Percentiles rank a stretch among this genome's conserved stretches.
Conservation (phyloP, 2,329 filamentous ascomycete species). For the Truncatella angustata region DNA sequence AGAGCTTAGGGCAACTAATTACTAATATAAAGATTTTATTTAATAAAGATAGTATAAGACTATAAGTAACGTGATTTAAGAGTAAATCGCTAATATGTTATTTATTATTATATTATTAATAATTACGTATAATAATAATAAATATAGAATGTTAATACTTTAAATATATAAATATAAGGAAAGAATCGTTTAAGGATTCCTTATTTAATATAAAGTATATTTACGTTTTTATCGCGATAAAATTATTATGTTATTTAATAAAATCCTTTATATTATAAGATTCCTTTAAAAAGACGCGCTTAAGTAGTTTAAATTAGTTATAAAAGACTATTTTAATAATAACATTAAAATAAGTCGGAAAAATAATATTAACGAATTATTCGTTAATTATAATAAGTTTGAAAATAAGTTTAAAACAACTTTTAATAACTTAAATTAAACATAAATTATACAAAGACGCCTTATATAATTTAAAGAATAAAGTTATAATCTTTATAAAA, state of each 20-base stretch:
- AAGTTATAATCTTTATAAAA: not conserved
- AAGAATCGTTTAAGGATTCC: not conserved
- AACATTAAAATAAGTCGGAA: not conserved
- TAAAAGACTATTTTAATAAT: not conserved
- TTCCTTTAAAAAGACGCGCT: not conserved
- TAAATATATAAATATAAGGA: not conserved
- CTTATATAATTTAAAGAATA: not conserved
- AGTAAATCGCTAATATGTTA: too few species aligned
- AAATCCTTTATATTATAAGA: not conserved
- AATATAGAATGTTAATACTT: not conserved
- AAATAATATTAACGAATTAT: slow-evolving; percentile 1
- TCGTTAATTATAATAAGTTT: not conserved
- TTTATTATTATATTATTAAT: not conserved
- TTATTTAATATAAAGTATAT: not conserved
- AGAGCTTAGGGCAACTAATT: too few species aligned
- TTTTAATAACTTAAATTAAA: not conserved
- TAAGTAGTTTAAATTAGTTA: not conserved
- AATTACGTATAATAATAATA: not conserved
- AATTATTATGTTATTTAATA: not conserved
- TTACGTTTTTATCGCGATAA: not conserved
- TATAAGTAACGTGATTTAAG: too few species aligned
- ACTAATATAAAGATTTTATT: too few species aligned
- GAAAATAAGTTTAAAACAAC: not conserved
- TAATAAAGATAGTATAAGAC: too few species aligned
- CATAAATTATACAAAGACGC: not conserved